These are phyloP conservation scores for Erigeron canadensis DNA, from an alignment of 129 eudicot genomes.

Conservation along the genomic window DNA sequence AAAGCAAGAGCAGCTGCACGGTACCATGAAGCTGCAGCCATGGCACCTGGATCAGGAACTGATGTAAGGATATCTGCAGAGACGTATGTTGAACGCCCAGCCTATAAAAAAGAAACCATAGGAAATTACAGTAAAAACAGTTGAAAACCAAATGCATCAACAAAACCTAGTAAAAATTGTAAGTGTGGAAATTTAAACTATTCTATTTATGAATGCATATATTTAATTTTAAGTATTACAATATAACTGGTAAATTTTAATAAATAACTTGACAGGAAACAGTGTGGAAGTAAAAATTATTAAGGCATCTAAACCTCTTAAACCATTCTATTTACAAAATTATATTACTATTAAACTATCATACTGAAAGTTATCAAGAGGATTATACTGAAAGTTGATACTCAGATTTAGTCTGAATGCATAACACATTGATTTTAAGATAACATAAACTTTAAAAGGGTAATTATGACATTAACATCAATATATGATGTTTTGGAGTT, in stretches of 20 bases:
- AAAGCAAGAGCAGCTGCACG: conserved; percentile 85
- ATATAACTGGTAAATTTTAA: background rate
- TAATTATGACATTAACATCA: no score
- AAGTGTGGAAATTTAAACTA: background rate
- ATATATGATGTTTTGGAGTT: no score
- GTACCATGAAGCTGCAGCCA: conserved; percentile 98
- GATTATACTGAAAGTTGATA: no score
- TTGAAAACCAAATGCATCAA: background rate
- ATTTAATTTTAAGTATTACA: background rate
- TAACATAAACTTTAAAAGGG: no score
- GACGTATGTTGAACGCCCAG: conserved; percentile 88
- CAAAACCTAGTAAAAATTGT: background rate
- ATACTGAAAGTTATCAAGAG: background rate
- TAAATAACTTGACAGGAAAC: background rate
- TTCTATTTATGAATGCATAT: background rate
- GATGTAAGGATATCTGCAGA: conserved; percentile 62
- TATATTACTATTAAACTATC: background rate
- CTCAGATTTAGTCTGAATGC: no score
- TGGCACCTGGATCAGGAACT: conserved; percentile 96
- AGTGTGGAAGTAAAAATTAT: background rate
- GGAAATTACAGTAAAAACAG: background rate
- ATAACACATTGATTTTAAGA: no score
- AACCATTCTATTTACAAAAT: background rate
- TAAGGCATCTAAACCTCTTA: background rate
- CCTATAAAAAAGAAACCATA: conserved; percentile 42